Evolutionary conservation across 225 moss, liverwort and hornwort genomes (phyloP), one percentile per base, ranked within the genome.

Genomic region (Bryoerythrophyllum caledonicum): DNA sequence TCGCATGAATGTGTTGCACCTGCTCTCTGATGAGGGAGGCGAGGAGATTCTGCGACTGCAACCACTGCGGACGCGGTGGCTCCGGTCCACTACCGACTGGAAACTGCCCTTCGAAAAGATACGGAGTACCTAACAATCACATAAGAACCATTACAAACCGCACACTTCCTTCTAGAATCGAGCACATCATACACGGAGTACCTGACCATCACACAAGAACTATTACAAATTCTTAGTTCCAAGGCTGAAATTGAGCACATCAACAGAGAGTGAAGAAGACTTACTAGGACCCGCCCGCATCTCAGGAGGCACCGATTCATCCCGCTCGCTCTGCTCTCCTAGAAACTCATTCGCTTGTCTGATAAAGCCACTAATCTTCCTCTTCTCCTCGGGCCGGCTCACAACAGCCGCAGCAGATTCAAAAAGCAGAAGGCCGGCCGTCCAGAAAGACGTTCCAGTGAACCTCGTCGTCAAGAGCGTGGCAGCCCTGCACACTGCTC

Each of bases 271-370:
- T 43, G 59, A 75, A 67, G 25, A 48, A 72, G 15, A 48, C 83
- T 55, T 89, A 97, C 97, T 99, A 59, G 94, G 81, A 80, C 97
- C 94, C 44, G 97, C 93, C 24, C 86, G 85, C 95, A 93, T 91
- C 8, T 83, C 75, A 35, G 85, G 85, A 66, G 84, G 91, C 25
- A 88, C 71, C 74, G 41, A 54, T 46, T 85, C 90, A 67, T 93
- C 85, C 60, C 81, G 83, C 61, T 88, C 86, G 23, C 77, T 78
- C 71, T 85, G 90, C 80, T 95, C 94, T 72, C 82, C 86, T 20
- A 99, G 80, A 82, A 89, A 88, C 54, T 82, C 89, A 38, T 87
- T 91, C 44, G 95, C 93, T 65, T 91, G 93, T 56, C 83, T 83
- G 12, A 89, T 81, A 55, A 81, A 91, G 2, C 86, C 78, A 30